phyloP scores from a whole-genome alignment of 352 stramenopile species.

The Phytophthora pseudosyringae region DNA sequence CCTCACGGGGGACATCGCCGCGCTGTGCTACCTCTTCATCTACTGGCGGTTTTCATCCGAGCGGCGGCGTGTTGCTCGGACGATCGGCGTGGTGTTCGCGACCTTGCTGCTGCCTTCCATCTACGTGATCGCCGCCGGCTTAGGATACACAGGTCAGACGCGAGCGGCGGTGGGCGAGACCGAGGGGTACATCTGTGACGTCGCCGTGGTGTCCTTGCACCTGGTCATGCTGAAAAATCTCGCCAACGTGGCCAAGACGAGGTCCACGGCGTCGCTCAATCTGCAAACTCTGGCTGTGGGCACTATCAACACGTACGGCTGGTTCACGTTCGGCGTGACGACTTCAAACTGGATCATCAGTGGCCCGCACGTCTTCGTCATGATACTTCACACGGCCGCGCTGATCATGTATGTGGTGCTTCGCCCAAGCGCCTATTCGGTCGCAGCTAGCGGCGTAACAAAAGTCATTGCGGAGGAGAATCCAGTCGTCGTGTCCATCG shows the following conservation, averaged over 20 bases:
- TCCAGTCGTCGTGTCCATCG: not conserved
- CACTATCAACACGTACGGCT: constrained; percentile 48
- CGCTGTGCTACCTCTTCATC: not conserved
- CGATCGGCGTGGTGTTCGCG: not conserved
- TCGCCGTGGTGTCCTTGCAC: not conserved
- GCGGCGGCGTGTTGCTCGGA: not conserved
- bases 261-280: not conserved
- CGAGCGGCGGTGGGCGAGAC: not conserved
- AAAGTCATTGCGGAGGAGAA: not conserved
- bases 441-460: not conserved
- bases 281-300: not conserved
- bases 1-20: not conserved
- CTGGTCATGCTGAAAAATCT: not conserved
- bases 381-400: constrained; percentile 28
- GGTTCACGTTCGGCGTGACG: constrained; percentile 45
- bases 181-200: not conserved
- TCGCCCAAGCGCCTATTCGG: not conserved
- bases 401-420: constrained; percentile 6
- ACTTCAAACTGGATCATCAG: constrained; percentile 54
- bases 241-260: not conserved
- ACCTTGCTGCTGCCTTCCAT: not conserved
- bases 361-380: constrained; percentile 44
- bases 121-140: not conserved
- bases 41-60: not conserved
- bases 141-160: constrained; percentile 4